Evolutionary conservation across 176 grass and related monocot genomes (phyloP), one percentile per base, ranked within the genome.

Genomic region (Lolium rigidum): DNA sequence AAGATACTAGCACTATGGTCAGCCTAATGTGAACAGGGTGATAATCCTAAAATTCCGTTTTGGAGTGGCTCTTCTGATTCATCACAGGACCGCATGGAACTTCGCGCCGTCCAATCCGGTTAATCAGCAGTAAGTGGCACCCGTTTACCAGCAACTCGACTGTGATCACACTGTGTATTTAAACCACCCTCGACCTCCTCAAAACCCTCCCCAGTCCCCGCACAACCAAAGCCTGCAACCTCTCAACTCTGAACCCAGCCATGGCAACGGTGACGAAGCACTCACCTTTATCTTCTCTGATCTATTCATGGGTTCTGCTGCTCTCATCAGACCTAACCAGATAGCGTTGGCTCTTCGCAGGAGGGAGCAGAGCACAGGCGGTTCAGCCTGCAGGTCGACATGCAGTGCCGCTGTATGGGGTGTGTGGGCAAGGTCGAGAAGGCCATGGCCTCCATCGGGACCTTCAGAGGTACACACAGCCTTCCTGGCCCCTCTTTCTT

Each of bases 391-490:
- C 77, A 81, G 7, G 61, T 85, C 2, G 77, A 89, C 18, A 89
- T 70, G 83, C 78, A 70, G 0, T 89, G 88, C 70, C 83, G 49
- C 10, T 85, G 88, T 51, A 76, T 60, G 7, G 88, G 88, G 9
- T 89, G 88, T 69, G 18, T 85, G 50, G 76, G 25, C 50, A 85
- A 89, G 70, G 77, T 89, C 18, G 77, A 81, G 59, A 85, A 89
- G 49, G 83, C 82, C 31, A 89, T 89, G 82, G 38, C 25, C 52
- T 63, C 15, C 54, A 48, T 89, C 9, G 69, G 77, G 35, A 59
- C 14, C 35, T 37, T 89, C 24, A 69, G 1, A 64, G 60, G 58
- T 20, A 59, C 7, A 77, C 80, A 85, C 10, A 51, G 0, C 25
- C 0, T 20, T n/a, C n/a, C 37, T 37, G 15, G 4, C 7, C 51